A percentile compares a stretch with the other conserved stretches of the same genome.
Evolutionary conservation across 129 eudicot species (phyloP).

Genomic region (Scalesia atractyloides): DNA sequence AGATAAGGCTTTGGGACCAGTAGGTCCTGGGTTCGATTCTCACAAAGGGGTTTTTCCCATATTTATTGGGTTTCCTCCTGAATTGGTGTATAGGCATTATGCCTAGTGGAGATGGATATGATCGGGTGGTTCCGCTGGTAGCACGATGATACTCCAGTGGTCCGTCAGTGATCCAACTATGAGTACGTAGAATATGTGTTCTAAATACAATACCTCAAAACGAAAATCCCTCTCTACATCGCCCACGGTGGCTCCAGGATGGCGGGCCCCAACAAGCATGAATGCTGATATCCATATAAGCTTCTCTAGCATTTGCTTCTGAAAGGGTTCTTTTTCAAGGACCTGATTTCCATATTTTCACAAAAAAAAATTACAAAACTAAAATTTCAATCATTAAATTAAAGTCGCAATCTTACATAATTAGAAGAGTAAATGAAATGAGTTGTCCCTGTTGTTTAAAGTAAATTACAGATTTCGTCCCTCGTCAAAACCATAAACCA

Average conservation of each 20-base stretch:
- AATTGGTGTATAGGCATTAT: no score
- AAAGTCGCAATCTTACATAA: neutral
- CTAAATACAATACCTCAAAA: constrained; percentile 59
- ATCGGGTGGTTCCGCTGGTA: no score
- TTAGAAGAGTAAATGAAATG: neutral
- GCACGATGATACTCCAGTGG: no score
- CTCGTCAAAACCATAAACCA: neutral
- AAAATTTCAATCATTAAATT: neutral
- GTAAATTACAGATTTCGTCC: neutral
- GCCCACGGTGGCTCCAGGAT: constrained; percentile 98
- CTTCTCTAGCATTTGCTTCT: constrained; percentile 97
- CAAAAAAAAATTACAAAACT: neutral
- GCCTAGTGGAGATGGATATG: no score
- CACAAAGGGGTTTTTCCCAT: no score
- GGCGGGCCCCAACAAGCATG: constrained; percentile 98
- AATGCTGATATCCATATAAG: constrained; percentile 98
- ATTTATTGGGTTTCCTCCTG: no score
- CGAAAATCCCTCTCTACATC: constrained; percentile 81
- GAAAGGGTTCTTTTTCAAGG: constrained; percentile 79
- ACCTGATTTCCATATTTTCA: constrained; percentile 45
- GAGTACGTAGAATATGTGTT: neutral
- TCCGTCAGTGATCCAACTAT: no score
- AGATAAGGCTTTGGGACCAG: no score
- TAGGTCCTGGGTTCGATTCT: no score
- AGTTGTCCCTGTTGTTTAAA: neutral